Percentiles rank a stretch among this genome's conserved stretches.
Evolutionary conservation across 139 green algal species (phyloP).

Genomic region (Gonium pectorale): DNA sequence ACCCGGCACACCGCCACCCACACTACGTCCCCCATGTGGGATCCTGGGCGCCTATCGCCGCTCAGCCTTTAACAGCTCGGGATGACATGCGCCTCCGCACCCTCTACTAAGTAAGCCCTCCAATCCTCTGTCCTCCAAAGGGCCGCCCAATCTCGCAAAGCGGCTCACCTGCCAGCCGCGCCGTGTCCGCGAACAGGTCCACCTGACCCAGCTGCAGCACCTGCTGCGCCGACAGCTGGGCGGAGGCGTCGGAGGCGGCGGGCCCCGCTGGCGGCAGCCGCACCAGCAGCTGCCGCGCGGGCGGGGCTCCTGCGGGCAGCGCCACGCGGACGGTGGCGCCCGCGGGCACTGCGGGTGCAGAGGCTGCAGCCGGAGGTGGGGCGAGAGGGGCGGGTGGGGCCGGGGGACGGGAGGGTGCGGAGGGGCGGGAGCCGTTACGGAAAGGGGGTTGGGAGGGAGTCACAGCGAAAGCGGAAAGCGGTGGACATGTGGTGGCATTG

Average conservation of each 20-base stretch:
- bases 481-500: too few species aligned
- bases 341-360: not conserved
- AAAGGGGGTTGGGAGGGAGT: too few species aligned
- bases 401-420: not conserved
- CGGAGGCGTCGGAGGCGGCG: not conserved
- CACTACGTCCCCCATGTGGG: too few species aligned
- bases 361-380: not conserved
- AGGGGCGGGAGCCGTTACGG: too few species aligned
- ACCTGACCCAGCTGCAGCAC: constrained; percentile 33
- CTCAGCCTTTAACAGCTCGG: too few species aligned
- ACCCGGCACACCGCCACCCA: too few species aligned
- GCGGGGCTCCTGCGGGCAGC: not conserved
- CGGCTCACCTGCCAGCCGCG: not conserved
- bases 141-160: too few species aligned
- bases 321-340: not conserved
- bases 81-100: too few species aligned
- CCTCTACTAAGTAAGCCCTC: too few species aligned
- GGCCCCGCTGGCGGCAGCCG: not conserved
- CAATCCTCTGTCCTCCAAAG: too few species aligned
- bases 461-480: too few species aligned
- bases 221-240: not conserved
- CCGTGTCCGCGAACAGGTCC: not conserved
- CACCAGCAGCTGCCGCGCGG: constrained; percentile 10
- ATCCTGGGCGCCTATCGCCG: too few species aligned
- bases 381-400: not conserved